Base-by-base conservation (phyloP, 2,329 filamentous ascomycete genomes). In the Epicoccum nigrum region DNA sequence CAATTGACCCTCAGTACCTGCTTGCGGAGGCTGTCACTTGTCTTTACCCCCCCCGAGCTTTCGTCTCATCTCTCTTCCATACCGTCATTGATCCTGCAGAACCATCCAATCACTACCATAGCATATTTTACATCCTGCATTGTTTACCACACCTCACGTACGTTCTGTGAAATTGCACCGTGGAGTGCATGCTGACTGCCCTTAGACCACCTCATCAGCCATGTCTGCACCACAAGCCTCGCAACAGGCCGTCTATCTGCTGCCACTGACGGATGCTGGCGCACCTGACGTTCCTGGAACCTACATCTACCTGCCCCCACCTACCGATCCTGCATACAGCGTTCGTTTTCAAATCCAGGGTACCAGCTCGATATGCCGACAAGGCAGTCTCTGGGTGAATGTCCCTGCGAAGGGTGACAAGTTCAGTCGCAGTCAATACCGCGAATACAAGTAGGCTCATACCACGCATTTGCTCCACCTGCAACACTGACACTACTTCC, bases 341-440 rank as follows among this genome's bases (percentile, higher is more conserved):
- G 80, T 97, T 50, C 87, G 93, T 53, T 96, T 99, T 74, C 85
- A 91, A 62, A 93, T 97, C 63, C 89, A 97, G 75, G 92, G 94
- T 56, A 93, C 91, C 50, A 96, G 93, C 71, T 96, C 93, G 56
- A 94, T 99, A 79, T 97, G 92, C 74, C 86, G 92, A 62, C 82
- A 96, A 76, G 94, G 95, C 53, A 97, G 90, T 70, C 81, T 99
- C 57, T 99, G 94, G 93, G 88, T 96, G 68, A 99, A 99, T 74
- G 89, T 97, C 54, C 94, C 94, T 7, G 83, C 87, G 55, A 81
- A 86, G 64, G 92, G 87, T 52, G 78, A 85, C 41, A 77, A 85
- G 34, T 99, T 97, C 70, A 83, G 85, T 59, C 87, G 94, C 63
- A 82, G 88, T 66, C 82, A 83, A 27, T 99, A 96, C 74, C 85